Conservation (phyloP, 75 land plant species). For the Adiantum capillusveneris region DNA sequence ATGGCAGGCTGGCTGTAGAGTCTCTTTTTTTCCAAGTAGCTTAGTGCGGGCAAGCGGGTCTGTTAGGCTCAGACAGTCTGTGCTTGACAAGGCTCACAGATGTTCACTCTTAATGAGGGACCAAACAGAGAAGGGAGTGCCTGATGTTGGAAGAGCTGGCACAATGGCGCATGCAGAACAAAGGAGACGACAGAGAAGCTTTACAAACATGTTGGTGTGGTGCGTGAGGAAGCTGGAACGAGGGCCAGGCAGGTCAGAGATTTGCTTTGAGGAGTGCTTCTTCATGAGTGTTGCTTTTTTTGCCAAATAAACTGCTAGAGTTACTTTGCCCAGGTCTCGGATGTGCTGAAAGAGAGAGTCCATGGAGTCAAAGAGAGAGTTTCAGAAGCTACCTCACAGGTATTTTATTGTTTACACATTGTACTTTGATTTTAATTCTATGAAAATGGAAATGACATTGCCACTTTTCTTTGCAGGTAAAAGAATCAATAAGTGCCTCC, state of each 20-base stretch:
- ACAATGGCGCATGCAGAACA: conserved; percentile 69
- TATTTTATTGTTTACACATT: too few relatives aligned
- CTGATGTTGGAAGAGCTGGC: conserved; percentile 46
- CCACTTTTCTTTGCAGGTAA: background rate
- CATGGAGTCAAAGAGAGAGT: conserved; percentile 4
- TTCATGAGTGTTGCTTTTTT: too few relatives aligned
- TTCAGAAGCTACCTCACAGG: conserved; percentile 3
- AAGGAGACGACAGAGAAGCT: conserved; percentile 77
- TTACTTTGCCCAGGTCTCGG: conserved; percentile 24
- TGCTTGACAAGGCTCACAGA: conserved; percentile 57
- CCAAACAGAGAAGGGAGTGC: conserved; percentile 19
- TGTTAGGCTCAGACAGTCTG: conserved; percentile 61
- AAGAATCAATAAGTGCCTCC: background rate
- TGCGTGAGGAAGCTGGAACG: conserved; percentile 65
- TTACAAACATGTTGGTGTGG: conserved; percentile 68
- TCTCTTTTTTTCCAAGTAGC: too few relatives aligned
- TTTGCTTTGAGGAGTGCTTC: background rate
- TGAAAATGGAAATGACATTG: too few relatives aligned
- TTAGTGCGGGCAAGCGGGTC: conserved; percentile 3
- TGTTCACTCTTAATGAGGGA: conserved; percentile 9
- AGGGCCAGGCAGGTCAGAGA: conserved; percentile 54
- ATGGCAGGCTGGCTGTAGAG: conserved; percentile 26
- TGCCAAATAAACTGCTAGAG: too few relatives aligned
- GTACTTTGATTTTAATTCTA: background rate
- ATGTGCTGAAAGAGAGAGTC: conserved; percentile 7